Evolutionary conservation across 129 eudicot species (phyloP), one percentile per base, ranked within the genome.

Genomic region (Pseudognaphalium luteoalbum): DNA sequence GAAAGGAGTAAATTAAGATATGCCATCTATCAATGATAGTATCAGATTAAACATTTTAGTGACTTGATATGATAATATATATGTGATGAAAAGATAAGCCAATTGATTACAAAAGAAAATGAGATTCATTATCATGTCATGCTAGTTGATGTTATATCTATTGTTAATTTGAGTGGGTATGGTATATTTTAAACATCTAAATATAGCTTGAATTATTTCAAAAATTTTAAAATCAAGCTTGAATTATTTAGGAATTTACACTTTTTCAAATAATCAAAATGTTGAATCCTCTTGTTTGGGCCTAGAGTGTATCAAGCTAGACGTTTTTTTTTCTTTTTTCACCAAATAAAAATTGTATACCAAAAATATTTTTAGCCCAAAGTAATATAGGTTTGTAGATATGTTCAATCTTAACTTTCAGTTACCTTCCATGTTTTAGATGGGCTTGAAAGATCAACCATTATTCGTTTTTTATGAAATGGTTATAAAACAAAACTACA

Each of bases 1-100:
- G 4, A 30, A 34, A 57, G 69, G 69, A 15, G 20, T 66, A 66
- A 39, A 68, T 66, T 3, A 42, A 14, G 16, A 44, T 37, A 52
- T 59, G 75, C 25, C 60, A n/a, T 28, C 75, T 57, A 37, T 25
- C 14, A 76, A 70, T 70, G 75, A 51, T 41, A 19, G 16, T 25
- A 76, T 76, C 25, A 51, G 32, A 20, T 76, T 32, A 32, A 50
- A 50, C 39, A 65, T 61, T 44, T 25, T 41, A 74, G 25, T 34
- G 51, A 74, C 44, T 22, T 61, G 60, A 74, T 37, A 17, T 74
- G 70, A 41, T 61, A 37, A 51, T 25, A 25, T 32, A 32, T 35
- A 30, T 25, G 34, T 4, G 16, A 60, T 25, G 65, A 71, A 16
- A 32, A 28, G 51, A 68, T 68, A 11, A 61, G 4, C 6, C 15